Conservation (phyloP, 176 grass and related monocot genomes). For the Hsuehochloa calcarea region DNA sequence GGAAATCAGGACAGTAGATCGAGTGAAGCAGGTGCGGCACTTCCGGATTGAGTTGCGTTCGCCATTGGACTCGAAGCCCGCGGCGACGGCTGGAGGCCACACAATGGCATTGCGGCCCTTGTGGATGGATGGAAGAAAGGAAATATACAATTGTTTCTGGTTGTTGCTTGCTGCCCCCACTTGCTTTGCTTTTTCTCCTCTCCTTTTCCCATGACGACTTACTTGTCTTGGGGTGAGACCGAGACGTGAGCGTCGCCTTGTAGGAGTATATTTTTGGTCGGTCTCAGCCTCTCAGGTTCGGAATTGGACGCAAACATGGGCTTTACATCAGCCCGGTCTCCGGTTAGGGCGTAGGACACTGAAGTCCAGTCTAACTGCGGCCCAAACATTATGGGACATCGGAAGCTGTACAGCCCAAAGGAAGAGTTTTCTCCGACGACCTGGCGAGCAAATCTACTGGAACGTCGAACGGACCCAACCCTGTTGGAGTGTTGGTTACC, state of each 20-base stretch:
- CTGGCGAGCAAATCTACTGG: not conserved
- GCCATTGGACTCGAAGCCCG: not conserved
- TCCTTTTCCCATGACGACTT: too few relatives aligned
- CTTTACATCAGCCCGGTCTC: not conserved
- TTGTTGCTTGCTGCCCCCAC: too few relatives aligned
- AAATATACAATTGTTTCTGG: not conserved
- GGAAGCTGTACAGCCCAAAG: not conserved
- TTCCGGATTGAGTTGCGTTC: conserved; percentile 9
- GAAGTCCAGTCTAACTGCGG: not conserved
- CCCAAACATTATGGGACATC: not conserved
- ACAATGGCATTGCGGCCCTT: conserved; percentile 8
- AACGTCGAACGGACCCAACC: too few relatives aligned
- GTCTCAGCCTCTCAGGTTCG: not conserved
- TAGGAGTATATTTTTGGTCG: not conserved
- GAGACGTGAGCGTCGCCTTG: too few relatives aligned
- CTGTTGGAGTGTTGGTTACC: too few relatives aligned
- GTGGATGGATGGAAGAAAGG: not conserved
- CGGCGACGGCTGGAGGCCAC: conserved; percentile 11
- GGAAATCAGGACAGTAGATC: conserved; percentile 22
- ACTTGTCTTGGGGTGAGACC: too few relatives aligned
- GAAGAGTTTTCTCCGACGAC: not conserved
- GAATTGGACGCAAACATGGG: not conserved
- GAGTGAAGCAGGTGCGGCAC: conserved; percentile 18
- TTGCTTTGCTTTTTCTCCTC: too few relatives aligned
- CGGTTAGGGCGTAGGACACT: not conserved